phyloP scores from a whole-genome alignment of 495 filamentous ascomycete species.

The Entonaema liquescens region DNA sequence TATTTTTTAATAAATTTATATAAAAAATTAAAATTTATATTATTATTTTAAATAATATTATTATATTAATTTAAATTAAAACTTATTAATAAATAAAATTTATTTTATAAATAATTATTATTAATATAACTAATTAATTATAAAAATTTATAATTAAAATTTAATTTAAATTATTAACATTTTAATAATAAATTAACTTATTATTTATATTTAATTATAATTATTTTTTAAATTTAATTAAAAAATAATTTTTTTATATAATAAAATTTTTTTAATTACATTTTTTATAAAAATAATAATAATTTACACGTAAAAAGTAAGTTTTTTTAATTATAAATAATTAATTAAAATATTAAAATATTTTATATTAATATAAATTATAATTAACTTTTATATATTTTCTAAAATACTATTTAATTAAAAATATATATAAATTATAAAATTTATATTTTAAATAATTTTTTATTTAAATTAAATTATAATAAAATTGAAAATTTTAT shows the following conservation, averaged over 20 bases:
- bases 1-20: neutral
- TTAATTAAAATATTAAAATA: too few species aligned
- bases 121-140: neutral
- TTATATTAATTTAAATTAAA: neutral
- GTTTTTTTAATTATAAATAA: too few species aligned
- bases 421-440: conserved; percentile 2
- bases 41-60: neutral
- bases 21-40: neutral
- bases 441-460: neutral
- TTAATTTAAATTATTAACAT: neutral
- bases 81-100: too few species aligned
- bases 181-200: neutral
- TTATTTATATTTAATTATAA: neutral
- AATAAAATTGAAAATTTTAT: neutral
- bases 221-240: too few species aligned
- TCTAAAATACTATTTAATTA: neutral
- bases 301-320: neutral
- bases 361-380: neutral
- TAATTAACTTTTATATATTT: neutral
- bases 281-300: conserved; percentile 7
- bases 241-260: too few species aligned
- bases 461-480: conserved; percentile 1
- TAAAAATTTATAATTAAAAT: neutral
- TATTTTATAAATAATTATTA: neutral
- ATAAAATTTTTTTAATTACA: too few species aligned